These are phyloP conservation scores for Kwoniella dejecticola DNA, from an alignment of 768 basidiomycete genomes.

Conservation along the genomic window DNA sequence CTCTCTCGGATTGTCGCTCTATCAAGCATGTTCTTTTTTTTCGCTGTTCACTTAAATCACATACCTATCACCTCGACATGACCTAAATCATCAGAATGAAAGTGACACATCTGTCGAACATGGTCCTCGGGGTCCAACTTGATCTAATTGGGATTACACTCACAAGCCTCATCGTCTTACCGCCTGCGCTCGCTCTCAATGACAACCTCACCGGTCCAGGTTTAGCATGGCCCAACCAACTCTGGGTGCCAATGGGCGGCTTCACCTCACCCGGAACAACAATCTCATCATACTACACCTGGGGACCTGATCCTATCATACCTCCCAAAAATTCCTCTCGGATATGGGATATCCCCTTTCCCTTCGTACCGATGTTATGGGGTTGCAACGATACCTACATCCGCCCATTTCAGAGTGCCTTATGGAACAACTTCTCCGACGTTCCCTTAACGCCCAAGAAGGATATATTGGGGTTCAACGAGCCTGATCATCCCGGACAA, in stretches of 20 bases:
- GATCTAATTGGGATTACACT: no score
- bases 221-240: slow-evolving; percentile 33
- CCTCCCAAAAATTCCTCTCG: background rate
- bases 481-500: slow-evolving; percentile 59
- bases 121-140: no score
- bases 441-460: slow-evolving; percentile 16
- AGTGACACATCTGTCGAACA: no score
- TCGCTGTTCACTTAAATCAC: no score
- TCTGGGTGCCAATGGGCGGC: slow-evolving; percentile 32
- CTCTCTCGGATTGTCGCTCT: no score
- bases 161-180: background rate
- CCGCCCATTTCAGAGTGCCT: slow-evolving; percentile 15
- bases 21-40: no score
- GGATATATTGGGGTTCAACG: slow-evolving; percentile 35
- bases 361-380: slow-evolving; percentile 42
- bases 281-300: slow-evolving; percentile 38
- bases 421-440: slow-evolving; percentile 15
- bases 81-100: no score
- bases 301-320: slow-evolving; percentile 24
- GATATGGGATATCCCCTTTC: slow-evolving; percentile 23
- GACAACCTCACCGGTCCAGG: slow-evolving; percentile 21
- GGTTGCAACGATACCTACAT: slow-evolving; percentile 24
- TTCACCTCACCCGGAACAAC: slow-evolving; percentile 24
- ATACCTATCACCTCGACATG: no score
- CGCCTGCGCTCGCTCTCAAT: slow-evolving; percentile 2